Evolutionary conservation across 164 flowering plant genomes (phyloP).

Genomic region (Tinospora cordifolia): DNA sequence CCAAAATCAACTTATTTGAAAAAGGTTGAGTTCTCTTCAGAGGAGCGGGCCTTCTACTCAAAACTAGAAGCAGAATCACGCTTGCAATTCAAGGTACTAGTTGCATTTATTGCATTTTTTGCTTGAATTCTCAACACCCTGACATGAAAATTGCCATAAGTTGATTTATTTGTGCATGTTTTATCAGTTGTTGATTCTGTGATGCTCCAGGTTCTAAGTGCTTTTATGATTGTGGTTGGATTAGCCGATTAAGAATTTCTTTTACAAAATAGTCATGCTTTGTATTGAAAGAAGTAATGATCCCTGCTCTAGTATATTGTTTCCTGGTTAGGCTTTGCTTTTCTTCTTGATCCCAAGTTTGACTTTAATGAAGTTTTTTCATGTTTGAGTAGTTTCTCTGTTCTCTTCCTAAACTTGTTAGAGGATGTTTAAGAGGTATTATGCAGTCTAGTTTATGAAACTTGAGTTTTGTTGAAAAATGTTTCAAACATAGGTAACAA

Average conservation of each 20-base stretch:
- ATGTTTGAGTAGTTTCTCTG: no score
- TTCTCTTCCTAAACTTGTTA: no score
- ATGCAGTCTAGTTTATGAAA: no score
- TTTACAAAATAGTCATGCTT: no score
- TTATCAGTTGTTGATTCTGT: background rate
- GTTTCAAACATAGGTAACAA: no score
- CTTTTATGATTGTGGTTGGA: background rate
- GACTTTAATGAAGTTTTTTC: no score
- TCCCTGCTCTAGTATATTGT: background rate
- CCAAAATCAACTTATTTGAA: constrained; percentile 54
- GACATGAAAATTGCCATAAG: background rate
- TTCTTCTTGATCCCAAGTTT: background rate
- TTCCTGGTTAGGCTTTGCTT: background rate
- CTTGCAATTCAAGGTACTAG: constrained; percentile 69
- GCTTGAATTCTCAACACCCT: background rate
- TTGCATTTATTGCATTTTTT: background rate
- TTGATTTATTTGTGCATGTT: background rate
- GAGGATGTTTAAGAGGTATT: no score
- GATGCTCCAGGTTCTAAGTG: background rate
- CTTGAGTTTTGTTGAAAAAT: no score
- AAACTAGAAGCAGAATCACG: constrained; percentile 81
- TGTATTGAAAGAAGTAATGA: no score
- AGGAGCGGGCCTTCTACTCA: constrained; percentile 74
- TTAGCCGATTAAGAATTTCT: background rate
- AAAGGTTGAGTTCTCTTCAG: constrained; percentile 67